Base-by-base conservation (phyloP, 768 basidiomycete species). In the Kwoniella sp. region DNA sequence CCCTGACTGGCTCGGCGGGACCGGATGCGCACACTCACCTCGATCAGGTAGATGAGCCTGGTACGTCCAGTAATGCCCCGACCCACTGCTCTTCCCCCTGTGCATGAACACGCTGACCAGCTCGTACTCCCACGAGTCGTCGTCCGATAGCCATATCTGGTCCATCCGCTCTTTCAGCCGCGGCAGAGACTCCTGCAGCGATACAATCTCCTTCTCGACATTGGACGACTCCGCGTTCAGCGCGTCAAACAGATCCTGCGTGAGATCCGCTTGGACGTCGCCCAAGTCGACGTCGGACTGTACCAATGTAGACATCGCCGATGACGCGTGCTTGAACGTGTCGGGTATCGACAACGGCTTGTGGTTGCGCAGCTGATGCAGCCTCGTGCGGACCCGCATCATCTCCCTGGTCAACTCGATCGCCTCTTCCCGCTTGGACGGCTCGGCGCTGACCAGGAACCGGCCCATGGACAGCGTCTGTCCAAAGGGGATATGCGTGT, bases 31-130 rank as follows among this genome's bases (percentile, higher is more conserved):
- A n/a, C 9, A 67, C 64, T 62, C 61, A 62, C 67, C 84, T 20
- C 82, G 75, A 41, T 82, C 81, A 1, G 90, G 92, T 12, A 95
- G 78, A 71, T 89, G 80, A 33, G 90, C 81, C 48, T 91, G 88
- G 73, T 93, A 95, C 75, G 96, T 89, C 79, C 90, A 98, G 74
- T 95, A 95, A 70, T 95, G 92, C 1, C 68, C 68, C 7, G 62
- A 56, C 6, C 65, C 68, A 40, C 60, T 62, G 12, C 58, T 55
- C 37, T 56, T 59, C 31, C 59, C 92, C 25, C 92, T 85, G 73
- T 98, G 92, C 54, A 96, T 86, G 78, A 76, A 98, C 17, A 96
- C 93, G 9, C 89, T 88, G 0, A 88, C 89, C 37, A 98, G 80
- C 67, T 95, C 89, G 70, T 95, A 98, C 26, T 84, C 84, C 45